These are phyloP conservation scores for Lactarius sanguifluus DNA, from an alignment of 768 basidiomycete genomes.

Conservation along the genomic window DNA sequence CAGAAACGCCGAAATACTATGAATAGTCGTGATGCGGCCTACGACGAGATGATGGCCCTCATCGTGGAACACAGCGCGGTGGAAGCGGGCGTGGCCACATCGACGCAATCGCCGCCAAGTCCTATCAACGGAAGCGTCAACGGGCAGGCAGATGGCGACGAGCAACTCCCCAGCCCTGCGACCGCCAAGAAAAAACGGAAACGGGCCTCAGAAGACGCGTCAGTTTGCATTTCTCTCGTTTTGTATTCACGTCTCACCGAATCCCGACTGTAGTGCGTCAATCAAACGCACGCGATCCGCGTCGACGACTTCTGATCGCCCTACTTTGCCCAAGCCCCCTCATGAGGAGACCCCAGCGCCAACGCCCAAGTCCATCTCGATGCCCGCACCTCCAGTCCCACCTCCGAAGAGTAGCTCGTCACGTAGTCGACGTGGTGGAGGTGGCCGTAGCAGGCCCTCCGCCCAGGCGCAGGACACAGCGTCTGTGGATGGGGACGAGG, in stretches of 20 bases:
- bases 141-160: conserved; percentile 45
- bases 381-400: conserved; percentile 30
- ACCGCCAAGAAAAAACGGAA: conserved; percentile 70
- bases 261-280: conserved; percentile 39
- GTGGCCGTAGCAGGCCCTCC: conserved; percentile 33
- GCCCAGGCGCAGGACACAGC: conserved; percentile 35
- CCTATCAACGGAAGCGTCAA: conserved; percentile 36
- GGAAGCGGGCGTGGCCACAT: conserved; percentile 69
- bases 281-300: conserved; percentile 78
- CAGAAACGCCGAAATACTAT: conserved; percentile 93
- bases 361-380: conserved; percentile 30
- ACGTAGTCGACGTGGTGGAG: conserved; percentile 36
- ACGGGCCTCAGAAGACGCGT: conserved; percentile 72
- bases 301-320: conserved; percentile 65
- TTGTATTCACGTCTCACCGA: conserved; percentile 23
- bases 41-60: conserved; percentile 70
- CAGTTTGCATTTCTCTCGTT: conserved; percentile 35
- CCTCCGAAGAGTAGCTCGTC: conserved; percentile 31
- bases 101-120: conserved; percentile 44
- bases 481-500: conserved; percentile 60
- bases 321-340: conserved; percentile 40
- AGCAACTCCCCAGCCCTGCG: conserved; percentile 45
- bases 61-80: conserved; percentile 69
- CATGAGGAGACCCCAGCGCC: conserved; percentile 45
- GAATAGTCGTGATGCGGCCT: conserved; percentile 94